phyloP scores from a whole-genome alignment of 2,329 filamentous ascomycete genomes.

The Trichoderma oligosporum region DNA sequence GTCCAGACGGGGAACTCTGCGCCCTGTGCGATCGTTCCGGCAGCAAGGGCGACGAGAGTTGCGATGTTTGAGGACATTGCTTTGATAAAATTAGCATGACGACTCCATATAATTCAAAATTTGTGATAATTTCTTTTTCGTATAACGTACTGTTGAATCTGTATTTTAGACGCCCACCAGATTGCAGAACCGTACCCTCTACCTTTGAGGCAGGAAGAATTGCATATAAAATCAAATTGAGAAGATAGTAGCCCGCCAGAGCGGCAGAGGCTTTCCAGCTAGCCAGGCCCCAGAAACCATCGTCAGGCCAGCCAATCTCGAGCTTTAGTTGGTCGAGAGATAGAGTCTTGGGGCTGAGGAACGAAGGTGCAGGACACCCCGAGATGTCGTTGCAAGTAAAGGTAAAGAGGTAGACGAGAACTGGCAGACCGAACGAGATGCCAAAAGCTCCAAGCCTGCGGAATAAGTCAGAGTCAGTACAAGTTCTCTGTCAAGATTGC shows the following conservation, averaged over 20 bases:
- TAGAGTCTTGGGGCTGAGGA: slow-evolving; percentile 68
- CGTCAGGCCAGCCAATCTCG: slow-evolving; percentile 75
- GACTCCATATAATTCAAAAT: not conserved
- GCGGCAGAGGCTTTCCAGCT: slow-evolving; percentile 67
- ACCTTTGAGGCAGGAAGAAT: slow-evolving; percentile 70
- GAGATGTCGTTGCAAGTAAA: slow-evolving; percentile 91
- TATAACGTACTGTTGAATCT: slow-evolving; percentile 65
- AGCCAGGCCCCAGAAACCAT: slow-evolving; percentile 66
- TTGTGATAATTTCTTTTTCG: not conserved
- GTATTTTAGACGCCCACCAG: slow-evolving; percentile 74
- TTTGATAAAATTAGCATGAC: slow-evolving; percentile 34
- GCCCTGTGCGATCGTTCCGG: slow-evolving; percentile 72
- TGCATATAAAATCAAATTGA: slow-evolving; percentile 71
- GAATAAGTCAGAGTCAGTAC: not conserved
- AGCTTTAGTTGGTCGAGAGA: slow-evolving; percentile 68
- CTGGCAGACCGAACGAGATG: slow-evolving; percentile 76
- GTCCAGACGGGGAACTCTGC: slow-evolving; percentile 85
- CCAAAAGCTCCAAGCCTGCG: slow-evolving; percentile 67
- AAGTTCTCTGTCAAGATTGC: not conserved
- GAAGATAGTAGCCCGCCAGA: slow-evolving; percentile 70
- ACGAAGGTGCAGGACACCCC: slow-evolving; percentile 81
- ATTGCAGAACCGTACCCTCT: slow-evolving; percentile 66
- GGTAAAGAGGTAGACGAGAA: slow-evolving; percentile 72
- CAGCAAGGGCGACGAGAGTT: slow-evolving; percentile 66
- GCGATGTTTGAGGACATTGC: slow-evolving; percentile 72